Conservation (phyloP, 2,329 filamentous ascomycete species). For the Ceratocystis albifundus region DNA sequence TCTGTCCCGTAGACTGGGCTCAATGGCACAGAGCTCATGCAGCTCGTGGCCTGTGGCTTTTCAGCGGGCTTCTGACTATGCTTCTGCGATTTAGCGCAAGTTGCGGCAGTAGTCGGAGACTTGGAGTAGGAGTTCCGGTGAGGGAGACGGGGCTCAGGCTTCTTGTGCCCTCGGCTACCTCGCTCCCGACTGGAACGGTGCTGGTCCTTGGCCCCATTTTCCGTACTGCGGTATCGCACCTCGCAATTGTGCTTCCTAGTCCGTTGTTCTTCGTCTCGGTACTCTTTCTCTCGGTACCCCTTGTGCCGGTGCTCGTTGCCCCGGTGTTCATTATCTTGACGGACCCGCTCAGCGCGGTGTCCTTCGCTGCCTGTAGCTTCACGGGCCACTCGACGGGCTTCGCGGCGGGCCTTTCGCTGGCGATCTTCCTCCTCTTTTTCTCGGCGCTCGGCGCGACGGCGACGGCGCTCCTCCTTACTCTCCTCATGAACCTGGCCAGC, state of each 20-base stretch:
- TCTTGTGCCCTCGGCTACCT: conserved; percentile 2
- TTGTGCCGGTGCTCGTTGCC: not conserved
- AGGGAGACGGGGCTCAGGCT: not conserved
- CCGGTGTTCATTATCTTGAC: not conserved
- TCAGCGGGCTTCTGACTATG: not conserved
- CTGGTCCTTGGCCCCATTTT: not conserved
- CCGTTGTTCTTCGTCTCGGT: not conserved
- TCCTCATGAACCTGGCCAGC: not conserved
- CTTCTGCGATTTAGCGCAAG: not conserved
- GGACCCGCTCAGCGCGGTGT: not conserved
- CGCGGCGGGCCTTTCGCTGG: not conserved
- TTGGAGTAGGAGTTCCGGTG: not conserved
- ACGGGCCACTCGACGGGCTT: not conserved
- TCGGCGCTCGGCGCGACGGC: not conserved
- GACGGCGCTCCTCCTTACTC: not conserved
- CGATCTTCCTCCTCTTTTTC: not conserved
- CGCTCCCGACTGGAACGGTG: not conserved
- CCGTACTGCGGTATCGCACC: not conserved
- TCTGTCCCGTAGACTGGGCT: not conserved
- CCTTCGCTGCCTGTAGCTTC: not conserved
- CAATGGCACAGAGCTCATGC: too few species aligned
- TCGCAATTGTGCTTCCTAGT: not conserved
- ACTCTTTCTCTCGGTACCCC: not conserved
- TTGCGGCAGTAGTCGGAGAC: not conserved
- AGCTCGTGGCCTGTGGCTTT: not conserved